phyloP scores from a whole-genome alignment of 2,329 filamentous ascomycete genomes.

The Fusarium sp. region DNA sequence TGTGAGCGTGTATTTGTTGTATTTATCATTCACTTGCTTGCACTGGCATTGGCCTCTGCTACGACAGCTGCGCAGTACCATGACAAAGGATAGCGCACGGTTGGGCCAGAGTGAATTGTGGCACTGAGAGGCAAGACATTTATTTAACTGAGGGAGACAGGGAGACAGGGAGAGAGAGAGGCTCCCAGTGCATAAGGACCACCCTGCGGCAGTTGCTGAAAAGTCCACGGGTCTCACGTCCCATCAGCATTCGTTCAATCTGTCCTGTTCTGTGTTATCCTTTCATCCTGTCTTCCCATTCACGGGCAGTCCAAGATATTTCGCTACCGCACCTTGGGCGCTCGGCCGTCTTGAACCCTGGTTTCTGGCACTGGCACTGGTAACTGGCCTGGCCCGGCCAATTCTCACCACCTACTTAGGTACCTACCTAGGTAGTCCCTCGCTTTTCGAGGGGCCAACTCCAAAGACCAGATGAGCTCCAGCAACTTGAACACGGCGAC shows the following conservation, averaged over 20 bases:
- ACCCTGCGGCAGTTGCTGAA: slow-evolving; percentile 25
- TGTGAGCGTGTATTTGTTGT: slow-evolving; percentile 23
- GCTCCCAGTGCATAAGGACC: slow-evolving; percentile 23
- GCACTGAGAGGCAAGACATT: slow-evolving; percentile 36
- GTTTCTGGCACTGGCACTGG: slow-evolving; percentile 19
- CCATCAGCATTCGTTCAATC: slow-evolving; percentile 32
- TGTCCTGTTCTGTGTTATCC: slow-evolving; percentile 33
- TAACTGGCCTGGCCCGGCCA: slow-evolving; percentile 15
- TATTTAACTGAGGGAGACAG: slow-evolving; percentile 24
- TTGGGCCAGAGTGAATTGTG: slow-evolving; percentile 36
- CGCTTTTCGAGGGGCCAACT: slow-evolving; percentile 34
- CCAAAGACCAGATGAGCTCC: slow-evolving; percentile 43
- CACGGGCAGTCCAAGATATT: slow-evolving; percentile 9
- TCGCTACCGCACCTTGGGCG: slow-evolving; percentile 26
- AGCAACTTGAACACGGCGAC: slow-evolving; percentile 39
- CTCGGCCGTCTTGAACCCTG: slow-evolving; percentile 24
- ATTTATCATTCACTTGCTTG: slow-evolving; percentile 16
- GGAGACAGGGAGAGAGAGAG: slow-evolving; percentile 15
- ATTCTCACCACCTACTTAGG: slow-evolving; percentile 17
- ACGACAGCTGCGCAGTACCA: slow-evolving; percentile 20
- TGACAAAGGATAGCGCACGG: slow-evolving; percentile 33
- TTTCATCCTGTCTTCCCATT: slow-evolving; percentile 17
- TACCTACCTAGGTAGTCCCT: slow-evolving; percentile 25
- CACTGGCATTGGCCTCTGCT: slow-evolving; percentile 15
- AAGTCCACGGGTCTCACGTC: slow-evolving; percentile 18